Conservation (phyloP, 345 rosid species). For the Eucalyptus curtisii region DNA sequence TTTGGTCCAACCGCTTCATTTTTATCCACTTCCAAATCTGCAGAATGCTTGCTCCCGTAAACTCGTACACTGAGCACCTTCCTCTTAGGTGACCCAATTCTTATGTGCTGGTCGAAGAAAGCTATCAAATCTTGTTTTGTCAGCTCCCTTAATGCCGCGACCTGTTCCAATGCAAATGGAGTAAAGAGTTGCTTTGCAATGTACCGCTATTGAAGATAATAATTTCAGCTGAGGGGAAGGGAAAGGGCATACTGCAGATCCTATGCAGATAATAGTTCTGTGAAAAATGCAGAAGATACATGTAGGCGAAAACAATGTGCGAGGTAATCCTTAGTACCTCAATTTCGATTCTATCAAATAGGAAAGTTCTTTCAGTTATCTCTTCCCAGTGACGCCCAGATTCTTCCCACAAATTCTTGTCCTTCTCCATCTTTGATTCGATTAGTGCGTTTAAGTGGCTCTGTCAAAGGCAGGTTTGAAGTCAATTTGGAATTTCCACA, state of each 20-base stretch:
- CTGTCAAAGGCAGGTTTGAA: slow-evolving; percentile 8
- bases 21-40: slow-evolving; percentile 29
- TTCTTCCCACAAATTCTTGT: slow-evolving; percentile 77
- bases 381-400: slow-evolving; percentile 56
- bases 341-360: slow-evolving; percentile 54
- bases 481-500: not conserved
- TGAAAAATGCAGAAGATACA: not conserved
- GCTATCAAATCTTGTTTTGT: slow-evolving; percentile 49
- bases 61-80: slow-evolving; percentile 50
- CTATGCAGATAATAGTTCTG: not conserved
- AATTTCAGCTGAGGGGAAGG: not conserved
- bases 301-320: not conserved
- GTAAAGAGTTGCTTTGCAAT: not conserved
- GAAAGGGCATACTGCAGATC: not conserved
- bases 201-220: not conserved
- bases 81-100: slow-evolving; percentile 53
- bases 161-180: slow-evolving; percentile 23
- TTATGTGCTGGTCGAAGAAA: slow-evolving; percentile 55
- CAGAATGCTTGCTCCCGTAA: slow-evolving; percentile 42
- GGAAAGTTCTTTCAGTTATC: slow-evolving; percentile 48
- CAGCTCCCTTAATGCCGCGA: slow-evolving; percentile 42
- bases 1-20: slow-evolving; percentile 14
- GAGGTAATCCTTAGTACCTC: slow-evolving; percentile 33
- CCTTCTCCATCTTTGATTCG: slow-evolving; percentile 78
- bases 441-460: slow-evolving; percentile 58